Base-by-base conservation (phyloP, 208 protist species). In the Acanthamoeba castellanii region DNA sequence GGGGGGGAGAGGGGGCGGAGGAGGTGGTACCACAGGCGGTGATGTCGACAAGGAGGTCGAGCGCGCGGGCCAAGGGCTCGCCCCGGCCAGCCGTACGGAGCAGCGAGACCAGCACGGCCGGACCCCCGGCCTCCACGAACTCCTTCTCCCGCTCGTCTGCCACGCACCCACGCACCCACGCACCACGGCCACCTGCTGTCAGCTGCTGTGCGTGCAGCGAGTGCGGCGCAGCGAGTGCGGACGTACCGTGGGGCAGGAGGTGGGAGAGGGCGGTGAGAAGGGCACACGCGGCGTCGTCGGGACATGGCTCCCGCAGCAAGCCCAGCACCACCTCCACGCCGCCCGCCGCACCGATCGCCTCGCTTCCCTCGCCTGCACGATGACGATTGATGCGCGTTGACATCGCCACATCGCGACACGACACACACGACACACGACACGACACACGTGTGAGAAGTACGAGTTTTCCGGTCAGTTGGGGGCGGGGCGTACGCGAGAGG, bases 401-500 rank as follows among this genome's bases (percentile, higher is more conserved):
- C n/a, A n/a, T n/a, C n/a, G n/a, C n/a, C n/a, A n/a, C n/a, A n/a
- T n/a, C n/a, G n/a, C n/a, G n/a, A n/a, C n/a, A n/a, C n/a, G n/a
- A n/a, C n/a, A n/a, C n/a, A n/a, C n/a, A n/a, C n/a, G n/a, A n/a
- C n/a, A n/a, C n/a, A n/a, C n/a, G n/a, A n/a, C n/a, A n/a, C n/a
- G n/a, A n/a, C n/a, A n/a, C n/a, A n/a, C n/a, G n/a, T n/a, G n/a
- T n/a, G n/a, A n/a, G n/a, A n/a, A n/a, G n/a, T n/a, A n/a, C n/a
- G n/a, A n/a, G n/a, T n/a, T n/a, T n/a, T n/a, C n/a, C n/a, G n/a
- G n/a, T n/a, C n/a, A n/a, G n/a, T n/a, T n/a, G n/a, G n/a, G n/a
- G n/a, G n/a, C n/a, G n/a, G n/a, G n/a, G n/a, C n/a, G n/a, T 81
- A 81, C 72, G 72, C 13, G 72, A 20, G 18, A 81, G 72, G 72